Evolutionary conservation across 78 protist genomes (phyloP).

Genomic region (Blattamonas nauphoetae): DNA sequence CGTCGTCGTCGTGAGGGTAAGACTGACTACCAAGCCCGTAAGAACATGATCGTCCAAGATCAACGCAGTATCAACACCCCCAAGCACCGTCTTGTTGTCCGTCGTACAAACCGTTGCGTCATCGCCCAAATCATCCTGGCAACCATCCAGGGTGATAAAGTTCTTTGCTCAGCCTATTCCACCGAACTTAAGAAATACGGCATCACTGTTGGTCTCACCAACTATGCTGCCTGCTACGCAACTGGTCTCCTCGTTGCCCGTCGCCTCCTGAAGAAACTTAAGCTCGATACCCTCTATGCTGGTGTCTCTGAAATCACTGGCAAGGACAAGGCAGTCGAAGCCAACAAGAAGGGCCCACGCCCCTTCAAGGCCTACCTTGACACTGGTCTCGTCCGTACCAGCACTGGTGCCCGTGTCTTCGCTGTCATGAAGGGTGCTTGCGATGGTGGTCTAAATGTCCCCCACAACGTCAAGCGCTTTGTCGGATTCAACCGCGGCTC

Average conservation of each 20-base stretch:
- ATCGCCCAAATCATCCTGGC: slow-evolving; percentile 82
- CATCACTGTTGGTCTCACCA: slow-evolving; percentile 80
- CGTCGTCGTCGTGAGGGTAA: slow-evolving; percentile 92
- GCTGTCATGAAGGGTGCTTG: slow-evolving; percentile 86
- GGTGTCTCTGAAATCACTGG: slow-evolving; percentile 51
- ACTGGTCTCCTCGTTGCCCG: slow-evolving; percentile 94
- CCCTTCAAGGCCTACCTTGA: slow-evolving; percentile 91
- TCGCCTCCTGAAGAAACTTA: slow-evolving; percentile 72
- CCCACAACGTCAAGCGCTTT: slow-evolving; percentile 86
- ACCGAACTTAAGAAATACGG: slow-evolving; percentile 86
- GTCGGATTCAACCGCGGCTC: slow-evolving; percentile 76
- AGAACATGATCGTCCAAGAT: slow-evolving; percentile 74
- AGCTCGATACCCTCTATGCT: slow-evolving; percentile 64
- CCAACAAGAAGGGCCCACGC: slow-evolving; percentile 50
- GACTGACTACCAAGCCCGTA: slow-evolving; percentile 94
- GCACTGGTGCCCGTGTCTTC: slow-evolving; percentile 86
- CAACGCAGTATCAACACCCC: slow-evolving; percentile 91
- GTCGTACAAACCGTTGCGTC: slow-evolving; percentile 69
- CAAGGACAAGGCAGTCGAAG: slow-evolving; percentile 24
- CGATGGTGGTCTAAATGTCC: slow-evolving; percentile 94
- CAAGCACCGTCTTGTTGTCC: slow-evolving; percentile 93
- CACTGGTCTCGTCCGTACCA: slow-evolving; percentile 86
- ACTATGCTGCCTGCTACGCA: slow-evolving; percentile 91
- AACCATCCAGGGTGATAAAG: slow-evolving; percentile 77
- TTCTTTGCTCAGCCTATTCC: slow-evolving; percentile 77